These are phyloP conservation scores for Neonectria neomacrospora DNA, from an alignment of 2,329 filamentous ascomycete genomes.

Conservation along the genomic window DNA sequence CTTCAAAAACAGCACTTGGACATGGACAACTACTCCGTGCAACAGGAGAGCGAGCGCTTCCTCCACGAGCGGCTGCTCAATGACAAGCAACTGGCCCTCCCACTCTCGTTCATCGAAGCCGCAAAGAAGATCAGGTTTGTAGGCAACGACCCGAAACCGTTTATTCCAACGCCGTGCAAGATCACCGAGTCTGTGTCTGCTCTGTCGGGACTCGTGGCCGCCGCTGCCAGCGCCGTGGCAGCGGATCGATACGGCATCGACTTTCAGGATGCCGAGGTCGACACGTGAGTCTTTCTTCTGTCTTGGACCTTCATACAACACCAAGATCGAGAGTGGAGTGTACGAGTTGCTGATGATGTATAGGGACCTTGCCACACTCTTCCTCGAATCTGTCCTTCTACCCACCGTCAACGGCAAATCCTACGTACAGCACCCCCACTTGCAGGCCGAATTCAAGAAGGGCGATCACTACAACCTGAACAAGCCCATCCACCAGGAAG, in stretches of 20 bases:
- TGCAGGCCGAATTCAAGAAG: constrained; percentile 19
- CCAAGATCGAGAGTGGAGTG: background rate
- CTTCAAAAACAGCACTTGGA: background rate
- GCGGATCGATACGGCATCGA: constrained; percentile 25
- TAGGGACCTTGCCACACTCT: constrained; percentile 31
- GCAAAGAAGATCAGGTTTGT: constrained; percentile 25
- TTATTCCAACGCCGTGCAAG: constrained; percentile 28
- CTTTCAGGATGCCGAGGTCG: constrained; percentile 26
- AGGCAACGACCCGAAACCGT: constrained; percentile 19
- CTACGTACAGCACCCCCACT: constrained; percentile 30
- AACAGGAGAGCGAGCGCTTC: constrained; percentile 15
- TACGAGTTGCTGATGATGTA: background rate
- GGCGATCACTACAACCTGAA: constrained; percentile 22
- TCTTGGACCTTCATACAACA: background rate
- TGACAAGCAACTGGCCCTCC: constrained; percentile 11
- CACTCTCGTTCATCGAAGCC: constrained; percentile 10
- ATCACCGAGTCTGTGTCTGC: constrained; percentile 26
- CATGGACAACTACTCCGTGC: constrained; percentile 19
- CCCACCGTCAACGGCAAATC: constrained; percentile 27
- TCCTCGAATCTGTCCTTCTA: constrained; percentile 34
- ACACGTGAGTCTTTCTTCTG: constrained; percentile 19
- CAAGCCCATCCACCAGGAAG: constrained; percentile 46
- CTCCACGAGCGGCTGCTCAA: constrained; percentile 10
- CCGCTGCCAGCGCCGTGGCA: constrained; percentile 23
- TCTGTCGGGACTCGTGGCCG: constrained; percentile 22